Percentiles rank a stretch among this genome's conserved stretches.
phyloP scores from a whole-genome alignment of 2,329 filamentous ascomycete species.

The Trichoderma atroviride region DNA sequence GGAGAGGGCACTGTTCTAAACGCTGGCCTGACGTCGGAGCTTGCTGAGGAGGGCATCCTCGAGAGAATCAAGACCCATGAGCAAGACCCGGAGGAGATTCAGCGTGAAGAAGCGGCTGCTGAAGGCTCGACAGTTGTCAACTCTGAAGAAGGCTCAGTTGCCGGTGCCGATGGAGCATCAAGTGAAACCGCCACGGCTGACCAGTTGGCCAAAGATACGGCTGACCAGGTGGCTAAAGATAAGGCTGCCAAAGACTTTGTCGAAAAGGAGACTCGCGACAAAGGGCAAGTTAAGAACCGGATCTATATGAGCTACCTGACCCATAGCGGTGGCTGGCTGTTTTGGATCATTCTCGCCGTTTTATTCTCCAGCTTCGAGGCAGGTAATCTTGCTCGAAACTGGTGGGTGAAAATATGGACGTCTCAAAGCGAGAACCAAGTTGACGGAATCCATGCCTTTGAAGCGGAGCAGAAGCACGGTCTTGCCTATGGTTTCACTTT shows the following conservation, averaged over 20 bases:
- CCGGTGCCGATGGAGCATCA: slow-evolving; percentile 42
- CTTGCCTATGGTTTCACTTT: slow-evolving; percentile 50
- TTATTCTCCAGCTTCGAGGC: slow-evolving; percentile 59
- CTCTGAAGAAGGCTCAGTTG: slow-evolving; percentile 53
- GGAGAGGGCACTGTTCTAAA: slow-evolving; percentile 67
- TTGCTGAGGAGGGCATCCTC: slow-evolving; percentile 59
- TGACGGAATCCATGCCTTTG: slow-evolving; percentile 26
- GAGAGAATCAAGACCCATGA: slow-evolving; percentile 61
- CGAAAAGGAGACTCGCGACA: slow-evolving; percentile 73
- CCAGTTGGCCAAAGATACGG: slow-evolving; percentile 45
- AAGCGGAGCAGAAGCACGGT: slow-evolving; percentile 39
- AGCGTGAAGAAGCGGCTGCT: slow-evolving; percentile 51
- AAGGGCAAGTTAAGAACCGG: slow-evolving; percentile 66
- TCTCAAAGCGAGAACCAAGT: slow-evolving; percentile 33
- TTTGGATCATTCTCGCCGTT: slow-evolving; percentile 59
- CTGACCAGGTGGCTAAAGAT: slow-evolving; percentile 42
- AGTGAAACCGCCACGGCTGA: slow-evolving; percentile 51
- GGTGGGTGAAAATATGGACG: slow-evolving; percentile 69
- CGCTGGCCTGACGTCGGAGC: slow-evolving; percentile 66
- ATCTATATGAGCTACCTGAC: slow-evolving; percentile 71
- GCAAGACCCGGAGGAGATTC: slow-evolving; percentile 47
- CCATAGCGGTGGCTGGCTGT: slow-evolving; percentile 64
- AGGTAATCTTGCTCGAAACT: slow-evolving; percentile 61
- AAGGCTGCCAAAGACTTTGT: slow-evolving; percentile 70
- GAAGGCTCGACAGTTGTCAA: slow-evolving; percentile 54